These are phyloP conservation scores for Solanum etuberosum DNA, from an alignment of 257 asterid genomes.

Conservation along the genomic window DNA sequence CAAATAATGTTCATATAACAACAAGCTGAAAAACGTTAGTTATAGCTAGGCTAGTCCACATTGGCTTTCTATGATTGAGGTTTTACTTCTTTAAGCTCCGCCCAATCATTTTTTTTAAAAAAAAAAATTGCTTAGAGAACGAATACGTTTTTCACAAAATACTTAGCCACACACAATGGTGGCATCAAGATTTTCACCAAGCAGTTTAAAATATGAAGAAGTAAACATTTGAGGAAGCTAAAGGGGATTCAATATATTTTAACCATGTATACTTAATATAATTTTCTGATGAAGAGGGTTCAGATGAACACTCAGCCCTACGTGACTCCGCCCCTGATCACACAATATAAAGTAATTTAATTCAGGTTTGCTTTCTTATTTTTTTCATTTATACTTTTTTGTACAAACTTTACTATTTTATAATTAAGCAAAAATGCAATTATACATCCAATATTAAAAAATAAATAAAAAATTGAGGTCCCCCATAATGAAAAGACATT, in stretches of 20 bases:
- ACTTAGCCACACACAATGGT: not conserved
- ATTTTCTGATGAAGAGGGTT: too few species aligned
- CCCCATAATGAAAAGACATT: not conserved
- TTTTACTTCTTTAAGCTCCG: too few species aligned
- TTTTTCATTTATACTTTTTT: not conserved
- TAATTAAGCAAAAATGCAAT: not conserved
- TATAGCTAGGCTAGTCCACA: too few species aligned
- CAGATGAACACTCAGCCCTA: not conserved
- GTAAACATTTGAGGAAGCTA: too few species aligned
- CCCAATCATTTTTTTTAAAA: too few species aligned
- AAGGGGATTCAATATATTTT: too few species aligned
- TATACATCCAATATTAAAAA: not conserved
- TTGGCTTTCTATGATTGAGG: too few species aligned
- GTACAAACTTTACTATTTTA: not conserved
- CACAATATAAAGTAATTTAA: not conserved
- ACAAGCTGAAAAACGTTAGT: too few species aligned
- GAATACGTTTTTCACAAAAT: not conserved
- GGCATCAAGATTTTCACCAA: not conserved
- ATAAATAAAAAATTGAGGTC: not conserved
- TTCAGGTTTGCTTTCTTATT: not conserved
- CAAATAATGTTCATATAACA: not conserved
- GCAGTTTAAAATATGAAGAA: too few species aligned
- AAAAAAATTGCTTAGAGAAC: not conserved
- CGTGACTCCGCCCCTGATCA: not conserved
- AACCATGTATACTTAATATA: too few species aligned